Base-by-base conservation (phyloP, 2,329 filamentous ascomycete genomes). In the Hypoxylon sp. region DNA sequence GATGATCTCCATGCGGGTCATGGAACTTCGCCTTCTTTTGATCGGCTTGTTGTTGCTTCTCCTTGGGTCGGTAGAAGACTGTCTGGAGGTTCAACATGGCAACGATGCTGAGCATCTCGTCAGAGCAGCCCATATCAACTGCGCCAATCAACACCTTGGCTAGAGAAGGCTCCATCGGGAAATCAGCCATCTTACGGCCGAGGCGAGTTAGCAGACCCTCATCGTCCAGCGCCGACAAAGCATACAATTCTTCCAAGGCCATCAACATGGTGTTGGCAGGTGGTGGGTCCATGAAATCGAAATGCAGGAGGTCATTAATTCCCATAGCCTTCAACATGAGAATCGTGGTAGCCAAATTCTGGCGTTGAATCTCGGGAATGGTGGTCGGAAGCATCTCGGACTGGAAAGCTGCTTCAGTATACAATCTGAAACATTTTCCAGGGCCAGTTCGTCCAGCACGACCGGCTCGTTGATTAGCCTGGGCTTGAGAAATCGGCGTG, bases 301-400 rank as follows among this genome's bases (percentile, higher is more conserved):
- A 99, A 75, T 97, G 93, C 11, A 99, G 85, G 1, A 99, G 83
- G 75, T 99, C 96, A 75, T 99, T 98, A 78, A 99, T 98, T 2
- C 96, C 96, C 93, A 99, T 98, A 0, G 96, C 96, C 77, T 99
- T 99, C 52, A 99, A 86, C 92, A 97, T 97, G 48, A 99, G 85
- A 77, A 99, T 98, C 0, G 95, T 97, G 71, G 92, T 90, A 0
- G 93, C 92, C 55, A 99, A 76, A 73, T 99, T 99, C 77, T 97
- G 93, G 1, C 96, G 87, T 76, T 99, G 96, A 53, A 99, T 99
- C 73, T 98, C 96, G 0, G 96, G 96, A 28, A 98, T 96, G 0
- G 93, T 94, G 0, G 94, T 97, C 0, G 96, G 95, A 62, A 98
- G 81, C 94, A 99, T 97, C 79, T 99, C 96, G 0, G 92, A 94